Evolutionary conservation across 495 filamentous ascomycete genomes (phyloP), one percentile per base, ranked within the genome.

Genomic region (Haplographium delicatum): DNA sequence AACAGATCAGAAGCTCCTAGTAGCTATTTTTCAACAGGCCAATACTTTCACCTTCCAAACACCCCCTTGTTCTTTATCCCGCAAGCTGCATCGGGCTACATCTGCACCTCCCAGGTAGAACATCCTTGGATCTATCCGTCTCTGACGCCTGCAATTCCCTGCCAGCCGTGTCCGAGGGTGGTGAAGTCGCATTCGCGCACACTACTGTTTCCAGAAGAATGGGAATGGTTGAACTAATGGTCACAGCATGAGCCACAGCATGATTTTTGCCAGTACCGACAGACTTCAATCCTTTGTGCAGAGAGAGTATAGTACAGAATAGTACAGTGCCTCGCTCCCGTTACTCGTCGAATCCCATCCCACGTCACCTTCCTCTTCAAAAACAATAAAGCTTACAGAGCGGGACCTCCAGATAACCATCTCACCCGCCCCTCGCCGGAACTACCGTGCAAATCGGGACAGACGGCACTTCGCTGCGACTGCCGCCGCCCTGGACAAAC

Each of bases 161-260:
- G 40, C 27, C 34, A 44, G 46, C 54, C 50, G 44, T 48, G 44
- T 51, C 15, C 18, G 27, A 33, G n/a, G n/a, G n/a, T n/a, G n/a
- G n/a, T n/a, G n/a, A 51, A 49, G 31, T 42, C 44, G 51, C 26
- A 20, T 43, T 51, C 53, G 53, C 50, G 51, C 35, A 48, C 57
- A 47, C 50, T 57, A 46, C 53, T 47, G 46, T 49, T 54, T 57
- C 58, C 58, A 61, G 58, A 61, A 57, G 49, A 51, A 56, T 61
- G 53, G 53, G 47, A 51, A 47, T 51, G 50, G 46, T 27, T 42
- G 50, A 51, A 53, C 34, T 57, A 24, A 25, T 46, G 49, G 53
- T 39, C 49, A 54, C 38, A 16, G 58, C 54, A 54, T 57, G 54
- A 61, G 50, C 53, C 57, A 60, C 55, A 44, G 9, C 13, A 47